phyloP scores from a whole-genome alignment of 352 stramenopile species.

The Pythium aphanidermatum region DNA sequence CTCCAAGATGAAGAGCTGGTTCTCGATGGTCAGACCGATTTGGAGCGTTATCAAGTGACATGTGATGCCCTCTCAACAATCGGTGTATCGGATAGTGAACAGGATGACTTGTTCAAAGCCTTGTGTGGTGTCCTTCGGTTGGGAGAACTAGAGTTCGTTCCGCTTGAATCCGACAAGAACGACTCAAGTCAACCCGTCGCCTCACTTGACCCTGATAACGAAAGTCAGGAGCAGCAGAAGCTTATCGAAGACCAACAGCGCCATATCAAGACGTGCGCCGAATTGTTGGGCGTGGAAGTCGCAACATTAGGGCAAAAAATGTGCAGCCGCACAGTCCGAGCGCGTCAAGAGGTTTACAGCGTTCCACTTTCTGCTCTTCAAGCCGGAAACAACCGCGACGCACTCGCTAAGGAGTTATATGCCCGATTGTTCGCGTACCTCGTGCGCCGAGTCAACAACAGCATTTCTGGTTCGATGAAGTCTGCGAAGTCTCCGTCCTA shows the following conservation, averaged over 20 bases:
- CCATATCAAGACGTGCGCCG: conserved; percentile 57
- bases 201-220: conserved; percentile 21
- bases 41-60: conserved; percentile 78
- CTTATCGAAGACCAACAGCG: conserved; percentile 46
- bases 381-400: conserved; percentile 88
- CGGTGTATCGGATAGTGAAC: conserved; percentile 57
- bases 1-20: conserved; percentile 65
- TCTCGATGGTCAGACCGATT: conserved; percentile 62
- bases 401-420: conserved; percentile 94
- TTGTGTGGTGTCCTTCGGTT: conserved; percentile 73
- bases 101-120: conserved; percentile 66
- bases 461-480: conserved; percentile 51
- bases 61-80: conserved; percentile 74
- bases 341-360: conserved; percentile 76
- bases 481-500: conserved; percentile 33
- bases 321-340: conserved; percentile 79
- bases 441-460: conserved; percentile 83
- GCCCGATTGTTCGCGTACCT: conserved; percentile 94
- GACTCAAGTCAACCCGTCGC: conserved; percentile 66
- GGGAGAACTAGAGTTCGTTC: conserved; percentile 79
- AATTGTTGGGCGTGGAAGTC: conserved; percentile 65
- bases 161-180: conserved; percentile 66
- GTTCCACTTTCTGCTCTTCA: conserved; percentile 67
- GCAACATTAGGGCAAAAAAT: conserved; percentile 55
- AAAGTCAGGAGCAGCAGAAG: conserved; percentile 13